phyloP scores from a whole-genome alignment of 2,329 filamentous ascomycete genomes.

The Trichoderma guizhouense region DNA sequence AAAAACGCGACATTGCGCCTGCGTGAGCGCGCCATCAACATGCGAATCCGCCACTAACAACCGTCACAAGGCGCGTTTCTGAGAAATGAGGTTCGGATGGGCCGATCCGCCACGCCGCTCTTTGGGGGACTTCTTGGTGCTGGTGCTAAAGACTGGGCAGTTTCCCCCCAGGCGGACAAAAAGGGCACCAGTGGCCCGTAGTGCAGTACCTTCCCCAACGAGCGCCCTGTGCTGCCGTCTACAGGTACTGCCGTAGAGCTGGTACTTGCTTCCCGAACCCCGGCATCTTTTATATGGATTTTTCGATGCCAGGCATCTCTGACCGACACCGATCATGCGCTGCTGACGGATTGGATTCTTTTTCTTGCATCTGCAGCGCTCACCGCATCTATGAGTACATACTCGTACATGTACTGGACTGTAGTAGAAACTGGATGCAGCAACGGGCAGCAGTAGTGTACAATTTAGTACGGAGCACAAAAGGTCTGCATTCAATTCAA shows the following conservation, averaged over 20 bases:
- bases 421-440: neutral
- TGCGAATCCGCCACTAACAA: neutral
- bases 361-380: neutral
- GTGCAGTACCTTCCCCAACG: constrained; percentile 1
- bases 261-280: neutral
- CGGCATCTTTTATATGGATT: neutral
- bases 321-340: neutral
- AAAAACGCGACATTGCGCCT: neutral
- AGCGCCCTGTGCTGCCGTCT: constrained; percentile 7
- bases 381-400: neutral
- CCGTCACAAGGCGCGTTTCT: neutral
- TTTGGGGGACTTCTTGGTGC: neutral
- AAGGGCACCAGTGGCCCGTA: neutral
- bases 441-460: neutral
- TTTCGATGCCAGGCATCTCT: neutral
- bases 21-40: neutral
- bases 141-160: neutral
- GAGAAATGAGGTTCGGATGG: constrained; percentile 11
- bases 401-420: too few relatives aligned
- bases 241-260: constrained; percentile 4
- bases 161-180: neutral
- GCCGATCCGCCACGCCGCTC: constrained; percentile 7
- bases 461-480: neutral
- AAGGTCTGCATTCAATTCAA: neutral
- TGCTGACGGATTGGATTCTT: neutral